Percentiles rank a stretch among this genome's conserved stretches.
These are phyloP conservation scores for Metarhizium album DNA, from an alignment of 2,329 filamentous ascomycete genomes.

Conservation along the genomic window DNA sequence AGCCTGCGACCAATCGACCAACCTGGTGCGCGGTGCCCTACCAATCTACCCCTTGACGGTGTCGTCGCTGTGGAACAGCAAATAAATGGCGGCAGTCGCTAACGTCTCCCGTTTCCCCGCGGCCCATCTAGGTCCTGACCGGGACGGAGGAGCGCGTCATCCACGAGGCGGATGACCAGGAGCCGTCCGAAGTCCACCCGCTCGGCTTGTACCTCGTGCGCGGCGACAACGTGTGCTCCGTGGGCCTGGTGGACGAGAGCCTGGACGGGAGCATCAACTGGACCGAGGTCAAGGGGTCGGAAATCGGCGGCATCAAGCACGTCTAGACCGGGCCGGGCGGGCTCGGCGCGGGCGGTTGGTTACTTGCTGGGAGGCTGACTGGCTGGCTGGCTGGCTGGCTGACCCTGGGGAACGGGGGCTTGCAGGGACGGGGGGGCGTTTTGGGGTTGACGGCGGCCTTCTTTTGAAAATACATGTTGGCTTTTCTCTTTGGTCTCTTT, in stretches of 20 bases:
- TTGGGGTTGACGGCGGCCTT: slow-evolving; percentile 1
- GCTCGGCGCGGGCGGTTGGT: too few species aligned
- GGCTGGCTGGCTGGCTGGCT: too few species aligned
- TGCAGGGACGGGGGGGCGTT: slow-evolving; percentile 10
- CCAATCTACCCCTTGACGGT: background rate
- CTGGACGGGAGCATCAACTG: slow-evolving; percentile 88
- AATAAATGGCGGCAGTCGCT: too few species aligned
- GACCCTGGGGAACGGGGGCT: too few species aligned
- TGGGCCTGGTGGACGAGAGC: slow-evolving; percentile 81
- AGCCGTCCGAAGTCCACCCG: slow-evolving; percentile 68
- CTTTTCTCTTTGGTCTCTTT: slow-evolving; percentile 8
- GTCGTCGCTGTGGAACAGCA: too few species aligned
- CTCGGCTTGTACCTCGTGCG: slow-evolving; percentile 86
- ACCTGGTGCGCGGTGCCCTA: slow-evolving; percentile 45
- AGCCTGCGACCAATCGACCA: slow-evolving; percentile 84
- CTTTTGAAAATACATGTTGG: too few species aligned
- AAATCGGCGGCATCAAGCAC: slow-evolving; percentile 80
- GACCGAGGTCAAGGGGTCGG: slow-evolving; percentile 75
- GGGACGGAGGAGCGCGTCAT: slow-evolving; percentile 85
- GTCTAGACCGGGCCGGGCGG: slow-evolving; percentile 26
- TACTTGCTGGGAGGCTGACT: too few species aligned
- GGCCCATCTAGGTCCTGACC: slow-evolving; percentile 70
- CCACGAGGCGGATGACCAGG: slow-evolving; percentile 69
- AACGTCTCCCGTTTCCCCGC: too few species aligned
- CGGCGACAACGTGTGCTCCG: slow-evolving; percentile 87